Base-by-base conservation (phyloP, 495 filamentous ascomycete species). In the Penicillium diatomitis region DNA sequence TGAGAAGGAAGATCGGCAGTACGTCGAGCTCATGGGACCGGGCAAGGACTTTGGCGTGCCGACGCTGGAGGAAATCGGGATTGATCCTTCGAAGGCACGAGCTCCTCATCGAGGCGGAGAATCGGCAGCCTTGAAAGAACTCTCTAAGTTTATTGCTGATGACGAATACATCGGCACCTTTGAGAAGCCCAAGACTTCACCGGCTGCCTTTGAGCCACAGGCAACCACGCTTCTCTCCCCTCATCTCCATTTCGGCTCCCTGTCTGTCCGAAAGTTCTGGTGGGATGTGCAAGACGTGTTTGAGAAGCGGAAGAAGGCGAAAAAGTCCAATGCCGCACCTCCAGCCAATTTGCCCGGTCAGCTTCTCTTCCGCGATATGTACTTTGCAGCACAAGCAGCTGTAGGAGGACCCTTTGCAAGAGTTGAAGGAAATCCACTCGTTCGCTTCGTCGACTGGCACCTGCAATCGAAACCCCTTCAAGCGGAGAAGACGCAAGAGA, bases 281-380 rank as follows among this genome's bases (percentile, higher is more conserved):
- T 84, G 82, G 79, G 70, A 74, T 36, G 80, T 80, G 2, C 76
- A 80, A 53, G 75, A 71, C 9, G 67, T 79, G 29, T 65, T 84
- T 6, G 57, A 70, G 10, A 59, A 67, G 32, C 66, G 69, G 41
- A 68, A 67, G 6, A 67, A 72, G 38, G 59, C 65, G 10, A 68
- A 73, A 12, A 76, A 76, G 47, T 60, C 60, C 39, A 72, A 69
- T 5, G 72, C 77, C 2, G 56, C 68, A 7, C 73, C 79, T 0
- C 84, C 84, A 0, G 78, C 75, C 1, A 83, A 78, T 44, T 61
- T 88, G 3, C 80, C 75, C 3, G 84, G 84, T 9, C 84, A 88
- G 54, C 65, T 87, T 2, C 69, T 85, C 0, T 88, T 88, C 58
- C 70, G 84, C 0, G 84, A 88, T 48, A 88, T 87, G 84, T 88